Evolutionary conservation across 768 basidiomycete genomes (phyloP).

Genomic region (Cyathus striatus): DNA sequence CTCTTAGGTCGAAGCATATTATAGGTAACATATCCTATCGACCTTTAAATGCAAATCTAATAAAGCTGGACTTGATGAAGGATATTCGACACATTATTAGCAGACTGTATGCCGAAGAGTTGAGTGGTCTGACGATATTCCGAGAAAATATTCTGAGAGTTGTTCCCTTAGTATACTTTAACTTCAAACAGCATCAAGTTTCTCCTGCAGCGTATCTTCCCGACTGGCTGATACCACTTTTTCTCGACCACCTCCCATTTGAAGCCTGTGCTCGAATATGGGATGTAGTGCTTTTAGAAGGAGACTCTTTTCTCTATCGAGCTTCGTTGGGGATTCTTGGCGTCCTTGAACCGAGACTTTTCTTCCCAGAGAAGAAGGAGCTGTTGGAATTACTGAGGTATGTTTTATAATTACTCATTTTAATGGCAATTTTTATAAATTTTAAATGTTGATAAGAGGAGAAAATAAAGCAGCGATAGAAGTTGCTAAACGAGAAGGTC

Average conservation of each 20-base stretch:
- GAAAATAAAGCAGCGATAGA: conserved; percentile 81
- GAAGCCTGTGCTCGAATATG: conserved; percentile 87
- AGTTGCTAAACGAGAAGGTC: conserved; percentile 71
- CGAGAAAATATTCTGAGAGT: no score
- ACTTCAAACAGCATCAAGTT: conserved; percentile 91
- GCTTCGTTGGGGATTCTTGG: conserved; percentile 79
- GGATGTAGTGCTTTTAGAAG: conserved; percentile 85
- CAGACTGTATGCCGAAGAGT: conserved; percentile 94
- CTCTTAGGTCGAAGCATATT: conserved; percentile 82
- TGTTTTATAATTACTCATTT: conserved; percentile 14
- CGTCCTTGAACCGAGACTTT: conserved; percentile 78
- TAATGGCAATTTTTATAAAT: conserved; percentile 3
- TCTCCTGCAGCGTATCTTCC: conserved; percentile 80
- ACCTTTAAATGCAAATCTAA: not conserved
- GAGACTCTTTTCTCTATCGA: conserved; percentile 86
- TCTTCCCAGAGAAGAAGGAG: conserved; percentile 81
- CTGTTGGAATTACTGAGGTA: conserved; percentile 75
- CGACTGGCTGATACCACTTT: conserved; percentile 78
- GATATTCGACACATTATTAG: conserved; percentile 88
- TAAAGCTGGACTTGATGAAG: conserved; percentile 28
- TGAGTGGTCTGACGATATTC: no score
- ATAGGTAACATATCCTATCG: conserved; percentile 53
- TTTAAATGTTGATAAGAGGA: conserved; percentile 44
- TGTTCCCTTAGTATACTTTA: conserved; percentile 93
- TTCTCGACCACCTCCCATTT: conserved; percentile 83